phyloP scores from a whole-genome alignment of 176 grass and related monocot genomes.

The Echinochloa phyllopogon region DNA sequence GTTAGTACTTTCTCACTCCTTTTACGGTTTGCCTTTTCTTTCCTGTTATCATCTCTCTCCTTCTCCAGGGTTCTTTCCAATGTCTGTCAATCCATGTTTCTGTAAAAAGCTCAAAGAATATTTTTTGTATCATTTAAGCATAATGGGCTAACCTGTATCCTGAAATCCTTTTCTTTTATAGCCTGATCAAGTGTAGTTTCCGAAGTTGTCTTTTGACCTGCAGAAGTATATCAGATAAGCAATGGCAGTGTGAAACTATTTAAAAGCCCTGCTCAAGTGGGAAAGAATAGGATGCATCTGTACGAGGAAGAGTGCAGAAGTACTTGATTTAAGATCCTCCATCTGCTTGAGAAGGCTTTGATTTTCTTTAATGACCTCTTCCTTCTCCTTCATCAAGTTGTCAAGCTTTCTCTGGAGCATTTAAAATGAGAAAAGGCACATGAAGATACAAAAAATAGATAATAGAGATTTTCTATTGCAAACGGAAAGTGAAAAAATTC shows the following conservation, averaged over 20 bases:
- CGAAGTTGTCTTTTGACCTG: slow-evolving; percentile 65
- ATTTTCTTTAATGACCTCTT: slow-evolving; percentile 60
- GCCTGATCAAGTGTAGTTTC: slow-evolving; percentile 73
- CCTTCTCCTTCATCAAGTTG: slow-evolving; percentile 61
- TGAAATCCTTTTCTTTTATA: slow-evolving; percentile 83
- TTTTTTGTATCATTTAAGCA: slow-evolving; percentile 23
- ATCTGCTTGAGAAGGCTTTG: slow-evolving; percentile 77
- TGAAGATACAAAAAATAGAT: slow-evolving; percentile 13
- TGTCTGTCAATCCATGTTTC: slow-evolving; percentile 59
- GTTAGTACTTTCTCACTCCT: slow-evolving; percentile 47
- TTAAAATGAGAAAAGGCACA: neutral
- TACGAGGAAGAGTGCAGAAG: neutral
- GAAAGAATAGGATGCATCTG: neutral
- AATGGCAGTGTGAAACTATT: slow-evolving; percentile 13
- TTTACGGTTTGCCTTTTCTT: slow-evolving; percentile 57
- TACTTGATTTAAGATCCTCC: slow-evolving; percentile 98
- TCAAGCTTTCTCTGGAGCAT: slow-evolving; percentile 75
- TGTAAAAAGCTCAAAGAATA: slow-evolving; percentile 40
- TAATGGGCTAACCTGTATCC: slow-evolving; percentile 73
- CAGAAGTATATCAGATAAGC: slow-evolving; percentile 48
- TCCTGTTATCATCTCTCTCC: slow-evolving; percentile 71
- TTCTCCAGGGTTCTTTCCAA: slow-evolving; percentile 89
- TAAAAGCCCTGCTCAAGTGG: neutral
- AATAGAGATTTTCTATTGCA: slow-evolving; percentile 14
- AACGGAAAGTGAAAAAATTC: slow-evolving; percentile 25